Conservation (phyloP, 495 filamentous ascomycete species). For the Tuber calosporum region DNA sequence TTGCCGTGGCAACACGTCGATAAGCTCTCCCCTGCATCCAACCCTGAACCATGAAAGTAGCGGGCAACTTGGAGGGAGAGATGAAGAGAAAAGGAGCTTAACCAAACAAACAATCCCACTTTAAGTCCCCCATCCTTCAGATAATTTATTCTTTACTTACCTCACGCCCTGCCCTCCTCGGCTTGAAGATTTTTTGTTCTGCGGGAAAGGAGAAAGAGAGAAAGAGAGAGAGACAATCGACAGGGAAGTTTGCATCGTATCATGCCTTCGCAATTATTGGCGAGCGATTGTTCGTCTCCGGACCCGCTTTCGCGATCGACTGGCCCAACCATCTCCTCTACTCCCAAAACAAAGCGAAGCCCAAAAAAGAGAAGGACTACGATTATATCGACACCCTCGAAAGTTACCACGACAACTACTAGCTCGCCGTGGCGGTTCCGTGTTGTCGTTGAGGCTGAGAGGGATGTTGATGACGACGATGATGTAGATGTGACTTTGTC, state of each 20-base stretch:
- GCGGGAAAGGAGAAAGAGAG: not conserved
- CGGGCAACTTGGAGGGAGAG: not conserved
- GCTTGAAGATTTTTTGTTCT: not conserved
- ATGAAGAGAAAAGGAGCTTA: not conserved
- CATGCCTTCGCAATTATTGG: slow-evolving; percentile 1
- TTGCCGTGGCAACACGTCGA: slow-evolving; percentile 1
- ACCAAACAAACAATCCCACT: slow-evolving; percentile 1
- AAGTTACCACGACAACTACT: slow-evolving; percentile 22
- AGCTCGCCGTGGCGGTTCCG: slow-evolving; percentile 53
- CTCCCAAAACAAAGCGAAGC: slow-evolving; percentile 12
- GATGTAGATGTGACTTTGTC: slow-evolving; percentile 40
- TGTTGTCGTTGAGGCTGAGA: slow-evolving; percentile 54
- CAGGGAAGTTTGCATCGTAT: not conserved
- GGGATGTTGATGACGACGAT: slow-evolving; percentile 45
- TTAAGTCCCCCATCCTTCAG: not conserved
- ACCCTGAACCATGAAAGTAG: not conserved
- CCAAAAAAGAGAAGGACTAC: slow-evolving; percentile 10
- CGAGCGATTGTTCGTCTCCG: slow-evolving; percentile 24
- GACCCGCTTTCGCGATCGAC: slow-evolving; percentile 32
- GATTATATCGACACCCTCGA: not conserved
- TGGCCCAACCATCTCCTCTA: slow-evolving; percentile 26
- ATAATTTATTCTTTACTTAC: not conserved
- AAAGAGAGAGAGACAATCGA: not conserved
- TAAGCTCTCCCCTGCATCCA: slow-evolving; percentile 3
- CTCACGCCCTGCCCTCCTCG: not conserved